A percentile compares a stretch with the other conserved stretches of the same genome.
phyloP scores from a whole-genome alignment of 108 stramenopile genomes.

The Nitzschia sp. region DNA sequence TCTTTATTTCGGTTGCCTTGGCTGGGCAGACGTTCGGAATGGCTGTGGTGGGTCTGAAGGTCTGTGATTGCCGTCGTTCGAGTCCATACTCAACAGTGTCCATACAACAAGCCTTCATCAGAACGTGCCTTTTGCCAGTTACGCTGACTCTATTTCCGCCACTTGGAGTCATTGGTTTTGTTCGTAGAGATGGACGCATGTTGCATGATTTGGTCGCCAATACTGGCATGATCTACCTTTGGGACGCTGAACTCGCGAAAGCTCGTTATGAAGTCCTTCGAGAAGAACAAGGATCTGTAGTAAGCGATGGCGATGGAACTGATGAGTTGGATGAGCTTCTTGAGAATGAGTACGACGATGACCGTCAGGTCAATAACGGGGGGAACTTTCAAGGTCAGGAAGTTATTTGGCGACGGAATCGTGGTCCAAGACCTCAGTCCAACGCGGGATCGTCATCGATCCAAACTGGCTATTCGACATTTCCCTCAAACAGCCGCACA shows the following conservation, averaged over 20 bases:
- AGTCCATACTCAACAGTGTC: not conserved
- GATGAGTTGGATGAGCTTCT: not conserved
- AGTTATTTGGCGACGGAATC: not conserved
- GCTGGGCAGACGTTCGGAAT: slow-evolving; percentile 30
- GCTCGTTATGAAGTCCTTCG: slow-evolving; percentile 4
- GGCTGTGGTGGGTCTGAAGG: slow-evolving; percentile 23
- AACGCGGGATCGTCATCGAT: too few species aligned
- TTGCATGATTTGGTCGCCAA: slow-evolving; percentile 21
- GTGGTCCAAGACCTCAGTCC: too few species aligned
- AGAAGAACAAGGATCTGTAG: not conserved
- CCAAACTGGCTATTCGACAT: too few species aligned
- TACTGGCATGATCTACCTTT: slow-evolving; percentile 28
- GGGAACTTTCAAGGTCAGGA: not conserved
- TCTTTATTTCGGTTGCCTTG: slow-evolving; percentile 4
- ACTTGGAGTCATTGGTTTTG: slow-evolving; percentile 15
- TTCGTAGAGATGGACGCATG: slow-evolving; percentile 21
- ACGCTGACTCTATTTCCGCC: not conserved
- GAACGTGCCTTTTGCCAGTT: slow-evolving; percentile 11
- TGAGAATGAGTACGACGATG: too few species aligned
- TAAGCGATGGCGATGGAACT: not conserved
- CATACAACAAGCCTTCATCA: slow-evolving; percentile 7
- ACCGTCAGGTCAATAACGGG: too few species aligned
- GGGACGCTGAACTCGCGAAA: slow-evolving; percentile 32
- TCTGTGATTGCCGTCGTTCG: slow-evolving; percentile 2
- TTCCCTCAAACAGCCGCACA: too few species aligned